Percentiles rank a stretch among this genome's conserved stretches.
Conservation (phyloP, 768 basidiomycete genomes). For the Rhodotorula kratochvilovae region DNA sequence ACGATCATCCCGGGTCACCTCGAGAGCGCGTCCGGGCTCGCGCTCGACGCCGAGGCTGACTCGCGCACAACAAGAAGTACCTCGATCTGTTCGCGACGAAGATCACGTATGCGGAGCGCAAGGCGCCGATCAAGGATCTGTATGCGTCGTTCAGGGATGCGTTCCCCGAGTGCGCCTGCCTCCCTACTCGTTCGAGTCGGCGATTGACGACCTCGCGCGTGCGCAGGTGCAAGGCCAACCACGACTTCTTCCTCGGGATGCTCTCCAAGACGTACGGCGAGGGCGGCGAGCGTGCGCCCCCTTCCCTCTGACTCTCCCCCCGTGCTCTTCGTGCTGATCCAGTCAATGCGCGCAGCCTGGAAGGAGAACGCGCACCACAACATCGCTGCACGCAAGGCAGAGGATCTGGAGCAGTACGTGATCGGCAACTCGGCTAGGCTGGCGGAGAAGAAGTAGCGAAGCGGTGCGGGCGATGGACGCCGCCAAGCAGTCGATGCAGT, state of each 20-base stretch:
- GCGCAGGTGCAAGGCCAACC: background rate
- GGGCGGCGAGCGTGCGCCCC: background rate
- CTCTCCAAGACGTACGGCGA: conserved; percentile 1
- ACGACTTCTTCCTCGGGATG: conserved; percentile 12
- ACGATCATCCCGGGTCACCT: background rate
- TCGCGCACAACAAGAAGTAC: conserved; percentile 10
- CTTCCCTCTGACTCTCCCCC: no score
- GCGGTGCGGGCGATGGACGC: no score
- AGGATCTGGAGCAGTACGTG: background rate
- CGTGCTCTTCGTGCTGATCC: background rate
- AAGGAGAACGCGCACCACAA: conserved; percentile 10
- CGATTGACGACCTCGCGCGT: no score
- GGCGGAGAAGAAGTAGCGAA: background rate
- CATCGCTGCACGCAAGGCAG: background rate
- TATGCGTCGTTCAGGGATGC: background rate
- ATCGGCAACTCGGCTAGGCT: background rate
- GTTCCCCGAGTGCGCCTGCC: background rate
- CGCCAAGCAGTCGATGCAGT: no score
- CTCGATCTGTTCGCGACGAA: conserved; percentile 10
- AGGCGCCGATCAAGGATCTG: background rate
- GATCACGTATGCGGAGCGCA: conserved; percentile 7
- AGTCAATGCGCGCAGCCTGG: background rate
- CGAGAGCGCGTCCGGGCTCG: background rate
- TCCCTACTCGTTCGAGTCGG: background rate
- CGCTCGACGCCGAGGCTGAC: background rate